Percentiles rank a stretch among this genome's conserved stretches.
These are phyloP conservation scores for Begonia loranthoides DNA, from an alignment of 306 rosid genomes.

Conservation along the genomic window DNA sequence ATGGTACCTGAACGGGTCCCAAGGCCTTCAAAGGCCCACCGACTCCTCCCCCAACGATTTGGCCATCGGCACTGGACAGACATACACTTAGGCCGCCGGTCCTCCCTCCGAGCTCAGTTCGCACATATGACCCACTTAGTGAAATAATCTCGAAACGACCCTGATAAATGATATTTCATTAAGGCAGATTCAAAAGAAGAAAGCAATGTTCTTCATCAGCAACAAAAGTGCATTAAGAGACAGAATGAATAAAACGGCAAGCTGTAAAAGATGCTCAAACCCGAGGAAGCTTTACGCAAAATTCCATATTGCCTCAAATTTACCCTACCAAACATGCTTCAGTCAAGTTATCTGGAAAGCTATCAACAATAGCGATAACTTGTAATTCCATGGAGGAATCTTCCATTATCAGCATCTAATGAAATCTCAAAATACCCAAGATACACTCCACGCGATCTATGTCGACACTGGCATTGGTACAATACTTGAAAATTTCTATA, in stretches of 20 bases:
- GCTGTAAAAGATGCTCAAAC: not conserved
- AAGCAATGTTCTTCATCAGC: too few species aligned
- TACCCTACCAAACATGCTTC: not conserved
- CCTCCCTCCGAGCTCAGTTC: slow-evolving; percentile 57
- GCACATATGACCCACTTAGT: slow-evolving; percentile 76
- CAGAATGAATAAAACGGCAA: not conserved
- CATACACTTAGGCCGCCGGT: slow-evolving; percentile 85
- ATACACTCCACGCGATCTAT: too few species aligned
- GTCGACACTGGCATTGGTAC: too few species aligned
- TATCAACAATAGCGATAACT: not conserved
- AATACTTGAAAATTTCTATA: not conserved
- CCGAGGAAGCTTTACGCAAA: too few species aligned
- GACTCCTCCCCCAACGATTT: slow-evolving; percentile 91
- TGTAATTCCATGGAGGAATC: not conserved
- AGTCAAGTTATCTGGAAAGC: not conserved
- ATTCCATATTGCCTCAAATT: too few species aligned
- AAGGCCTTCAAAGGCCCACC: slow-evolving; percentile 90
- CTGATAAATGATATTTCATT: slow-evolving; percentile 16
- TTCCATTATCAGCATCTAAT: not conserved
- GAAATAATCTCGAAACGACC: slow-evolving; percentile 93
- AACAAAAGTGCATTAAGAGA: not conserved
- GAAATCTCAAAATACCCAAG: not conserved
- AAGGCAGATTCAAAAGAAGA: too few species aligned
- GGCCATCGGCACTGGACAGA: slow-evolving; percentile 70
- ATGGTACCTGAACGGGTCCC: slow-evolving; percentile 91